Base-by-base conservation (phyloP, 176 grass and related monocot species). In the Oryza glumipatula region DNA sequence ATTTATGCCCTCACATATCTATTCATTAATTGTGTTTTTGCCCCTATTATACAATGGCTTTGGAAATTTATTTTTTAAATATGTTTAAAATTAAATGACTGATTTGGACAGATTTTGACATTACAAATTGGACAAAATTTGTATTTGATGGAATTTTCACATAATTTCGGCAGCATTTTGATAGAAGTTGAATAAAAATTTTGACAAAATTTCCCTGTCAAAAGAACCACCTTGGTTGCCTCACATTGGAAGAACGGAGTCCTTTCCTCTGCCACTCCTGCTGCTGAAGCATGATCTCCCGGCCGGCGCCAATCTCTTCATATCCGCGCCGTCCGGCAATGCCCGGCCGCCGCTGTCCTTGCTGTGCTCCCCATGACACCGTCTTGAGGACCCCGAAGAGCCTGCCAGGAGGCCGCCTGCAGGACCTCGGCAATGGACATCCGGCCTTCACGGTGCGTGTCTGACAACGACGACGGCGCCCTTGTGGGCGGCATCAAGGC, bases 401-500 rank as follows among this genome's bases (percentile, higher is more conserved):
- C 76, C 74, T 28, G 74, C 79, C 68, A 86, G 85, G 67, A 95
- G 75, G 39, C 89, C 91, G 64, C 78, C 86, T 77, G 85, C 86
- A 99, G 82, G 32, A 99, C 92, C 47, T 94, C 88, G 23, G 89
- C 92, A 7, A 96, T 96, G 44, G 89, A 92, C 80, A 94, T 72
- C 17, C 81, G 88, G 26, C 75, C 86, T 7, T 83, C 88, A 5
- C 38, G 80, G 49, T 85, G 74, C 36, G 80, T 81, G 64, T 93
- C 88, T 2, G 91, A 86, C 41, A 86, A 71, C 9, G 88, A 81
- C 21, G 83, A 80, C 6, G 88, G 83, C 74, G 63, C 24, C 78
- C 88, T 84, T 11, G 65, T 41, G 2, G 83, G 21, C 33, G 63
- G 32, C 9, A 2, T 49, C n/a, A 12, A 22, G 45, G 60, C 72